Evolutionary conservation across 768 basidiomycete genomes (phyloP).

Genomic region (Serendipita sp.): DNA sequence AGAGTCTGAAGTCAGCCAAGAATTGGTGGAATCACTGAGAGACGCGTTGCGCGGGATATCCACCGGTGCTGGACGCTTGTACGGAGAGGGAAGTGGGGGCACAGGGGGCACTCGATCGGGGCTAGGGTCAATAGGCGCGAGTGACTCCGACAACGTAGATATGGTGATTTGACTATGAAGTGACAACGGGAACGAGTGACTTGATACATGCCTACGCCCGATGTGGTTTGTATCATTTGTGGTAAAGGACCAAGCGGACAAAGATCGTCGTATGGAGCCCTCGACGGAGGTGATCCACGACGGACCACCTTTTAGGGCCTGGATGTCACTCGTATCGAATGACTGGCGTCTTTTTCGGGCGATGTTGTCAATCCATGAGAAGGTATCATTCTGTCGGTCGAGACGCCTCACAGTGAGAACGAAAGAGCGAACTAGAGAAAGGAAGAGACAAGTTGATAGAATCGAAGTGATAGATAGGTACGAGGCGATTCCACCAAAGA

Average conservation of each 20-base stretch:
- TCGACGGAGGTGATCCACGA: conserved; percentile 65
- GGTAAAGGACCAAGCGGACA: conserved; percentile 59
- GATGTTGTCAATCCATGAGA: conserved; percentile 42
- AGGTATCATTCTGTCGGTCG: conserved; percentile 18
- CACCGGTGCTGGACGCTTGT: conserved; percentile 29
- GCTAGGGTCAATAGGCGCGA: conserved; percentile 14
- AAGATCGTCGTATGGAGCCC: conserved; percentile 37
- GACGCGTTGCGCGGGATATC: conserved; percentile 30
- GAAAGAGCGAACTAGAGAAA: conserved; percentile 44
- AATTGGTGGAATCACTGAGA: conserved; percentile 49
- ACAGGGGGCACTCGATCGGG: conserved; percentile 37
- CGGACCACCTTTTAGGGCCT: conserved; percentile 53
- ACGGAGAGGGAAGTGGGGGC: conserved; percentile 39
- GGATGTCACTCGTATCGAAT: conserved; percentile 55
- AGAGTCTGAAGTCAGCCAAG: conserved; percentile 54
- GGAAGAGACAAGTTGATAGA: conserved; percentile 36
- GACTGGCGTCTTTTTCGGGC: conserved; percentile 36
- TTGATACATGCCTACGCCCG: conserved; percentile 17
- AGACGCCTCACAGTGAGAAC: conserved; percentile 51
- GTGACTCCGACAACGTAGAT: conserved; percentile 24
- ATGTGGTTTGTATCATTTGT: conserved; percentile 38
- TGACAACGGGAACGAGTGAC: conserved; percentile 22
- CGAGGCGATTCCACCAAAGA: conserved; percentile 44
- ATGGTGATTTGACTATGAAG: conserved; percentile 19
- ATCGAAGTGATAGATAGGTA: conserved; percentile 39